Conservation (phyloP, 441 rosid genomes). For the Brassica hybrid region DNA sequence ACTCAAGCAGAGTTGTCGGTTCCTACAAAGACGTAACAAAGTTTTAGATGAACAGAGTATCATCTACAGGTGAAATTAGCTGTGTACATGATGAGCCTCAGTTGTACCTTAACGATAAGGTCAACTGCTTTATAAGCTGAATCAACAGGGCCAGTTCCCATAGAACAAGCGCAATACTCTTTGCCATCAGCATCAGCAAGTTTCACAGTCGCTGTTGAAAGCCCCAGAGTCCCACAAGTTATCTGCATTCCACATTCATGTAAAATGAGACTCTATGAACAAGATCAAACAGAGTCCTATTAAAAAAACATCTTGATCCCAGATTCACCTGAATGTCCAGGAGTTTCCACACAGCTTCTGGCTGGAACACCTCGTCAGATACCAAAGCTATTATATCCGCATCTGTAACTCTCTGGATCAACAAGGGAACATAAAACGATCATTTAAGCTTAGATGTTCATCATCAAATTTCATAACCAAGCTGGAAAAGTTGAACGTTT, state of each 20-base stretch:
- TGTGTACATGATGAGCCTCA: background rate
- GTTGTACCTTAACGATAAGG: conserved; percentile 74
- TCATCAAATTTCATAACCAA: too few relatives aligned
- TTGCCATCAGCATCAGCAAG: conserved; percentile 68
- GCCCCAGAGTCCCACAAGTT: conserved; percentile 92
- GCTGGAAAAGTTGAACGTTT: too few relatives aligned
- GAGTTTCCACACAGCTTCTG: conserved; percentile 86
- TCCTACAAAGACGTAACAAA: conserved; percentile 48
- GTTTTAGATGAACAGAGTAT: background rate
- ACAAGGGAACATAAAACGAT: conserved; percentile 32
- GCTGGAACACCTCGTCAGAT: conserved; percentile 97
- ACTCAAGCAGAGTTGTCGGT: conserved; percentile 74
- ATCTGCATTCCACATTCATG: conserved; percentile 50
- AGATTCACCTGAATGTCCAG: conserved; percentile 75
- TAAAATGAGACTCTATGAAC: background rate
- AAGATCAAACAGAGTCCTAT: background rate
- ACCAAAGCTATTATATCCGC: conserved; percentile 90
- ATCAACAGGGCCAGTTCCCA: conserved; percentile 94
- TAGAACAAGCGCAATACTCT: conserved; percentile 74
- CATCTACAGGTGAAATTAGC: background rate
- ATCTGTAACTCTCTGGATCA: conserved; percentile 78
- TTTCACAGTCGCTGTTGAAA: conserved; percentile 92
- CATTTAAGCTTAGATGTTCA: background rate
- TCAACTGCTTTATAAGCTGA: conserved; percentile 96
- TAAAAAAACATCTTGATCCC: background rate